Evolutionary conservation across 148 eudicot genomes (phyloP), one percentile per base, ranked within the genome.

Genomic region (Cornus suecica): DNA sequence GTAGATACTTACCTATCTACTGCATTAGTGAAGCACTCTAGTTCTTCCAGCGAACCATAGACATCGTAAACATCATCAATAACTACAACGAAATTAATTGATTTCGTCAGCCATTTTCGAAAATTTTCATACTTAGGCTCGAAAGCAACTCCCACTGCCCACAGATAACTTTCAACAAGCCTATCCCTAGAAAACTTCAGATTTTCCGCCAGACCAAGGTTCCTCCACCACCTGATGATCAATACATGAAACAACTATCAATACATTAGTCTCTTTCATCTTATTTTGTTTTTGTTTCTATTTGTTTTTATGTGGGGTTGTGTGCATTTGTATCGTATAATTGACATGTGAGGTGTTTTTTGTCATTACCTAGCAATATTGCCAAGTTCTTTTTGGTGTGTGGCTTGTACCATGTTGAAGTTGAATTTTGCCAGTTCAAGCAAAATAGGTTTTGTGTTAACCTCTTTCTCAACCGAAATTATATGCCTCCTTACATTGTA

Each of bases 161-260:
- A 89, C 73, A 86, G 42, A 65, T 84, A 87, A 42, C 89, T 85
- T 73, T 89, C 90, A 1, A 87, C 85, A 54, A 85, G 66, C 20
- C 90, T 79, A 29, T 85, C 86, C 72, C 89, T 82, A 0, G 87
- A 25, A 63, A 89, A 89, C 25, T 75, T 70, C 45, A 87, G 25
- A 20, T 72, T 72, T 70, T 81, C 76, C 4, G 29, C 75, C 10
- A 86, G 77, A 8, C 83, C 81, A 6, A 89, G 88, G 70, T 79
- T 69, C 37, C 27, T 86, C 93, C 93, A 89, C 93, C 93, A 87
- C 79, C 93, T 89, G 48, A 45, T n/a, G n/a, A n/a, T n/a, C n/a
- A n/a, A n/a, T n/a, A 62, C 13, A 51, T 20, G 65, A 61, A 48
- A 71, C 28, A 51, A 48, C 27, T 11, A 3, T 37, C 42, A 37